Base-by-base conservation (phyloP, 306 rosid genomes). In the Glycine latifolia region DNA sequence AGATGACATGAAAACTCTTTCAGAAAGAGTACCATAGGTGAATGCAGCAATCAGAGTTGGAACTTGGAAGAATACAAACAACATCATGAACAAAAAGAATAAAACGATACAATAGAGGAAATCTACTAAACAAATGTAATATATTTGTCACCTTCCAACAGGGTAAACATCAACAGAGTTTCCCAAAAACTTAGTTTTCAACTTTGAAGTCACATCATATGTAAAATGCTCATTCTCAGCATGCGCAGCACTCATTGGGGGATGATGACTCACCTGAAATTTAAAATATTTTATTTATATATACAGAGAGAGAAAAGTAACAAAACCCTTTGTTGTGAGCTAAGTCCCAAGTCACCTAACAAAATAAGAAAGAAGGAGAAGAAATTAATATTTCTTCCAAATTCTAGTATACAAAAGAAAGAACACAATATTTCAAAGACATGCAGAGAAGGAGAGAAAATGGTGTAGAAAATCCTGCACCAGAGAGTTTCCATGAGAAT, bases 221-320 rank as follows among this genome's bases (percentile, higher is more conserved):
- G 91, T 55, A 84, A 94, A 94, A 81, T 92, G 97, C 82, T 91
- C 95, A 71, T 94, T 94, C 88, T 94, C 98, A 16, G 94, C 95
- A 79, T 91, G 97, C 59, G 89, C 98, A 71, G 94, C 98, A 88
- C 98, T 87, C 97, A 88, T 94, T 71, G 98, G 98, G 78, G 97
- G 98, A 86, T 94, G 98, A 88, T 94, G 98, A 85, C 97, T 89
- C 50, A 94, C 95, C 98, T 94, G 87, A 71, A 86, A 79, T 79
- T 56, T 15, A 62, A 60, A 81, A 73, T 81, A 26, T 12, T 35
- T 2, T 11, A 3, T 70, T 16, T 49, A 67, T 67, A 74, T 6
- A 59, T 43, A 26, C 7, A 43, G 9, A 6, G 15, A 61, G 8
- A 37, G 76, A 80, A 14, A 63, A 72, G 41, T 8, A 66, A 65